Percentiles rank a stretch among this genome's conserved stretches.
Evolutionary conservation across 106 monocot species (phyloP).

Genomic region (Ottelia alismoides): DNA sequence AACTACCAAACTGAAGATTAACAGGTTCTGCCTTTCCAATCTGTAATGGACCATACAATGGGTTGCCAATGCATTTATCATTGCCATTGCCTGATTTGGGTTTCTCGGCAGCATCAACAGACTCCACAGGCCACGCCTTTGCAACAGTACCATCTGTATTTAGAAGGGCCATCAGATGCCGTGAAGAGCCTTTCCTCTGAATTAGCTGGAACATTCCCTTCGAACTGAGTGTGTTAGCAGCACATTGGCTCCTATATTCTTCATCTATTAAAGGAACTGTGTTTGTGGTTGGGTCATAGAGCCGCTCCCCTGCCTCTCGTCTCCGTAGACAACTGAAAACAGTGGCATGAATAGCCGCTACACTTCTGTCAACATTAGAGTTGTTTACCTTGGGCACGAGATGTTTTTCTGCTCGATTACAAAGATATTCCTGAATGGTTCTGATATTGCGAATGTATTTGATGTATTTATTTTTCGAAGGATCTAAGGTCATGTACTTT

Average conservation of each 20-base stretch:
- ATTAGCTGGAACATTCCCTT: constrained; percentile 93
- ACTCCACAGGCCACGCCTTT: constrained; percentile 16
- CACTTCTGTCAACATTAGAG: constrained; percentile 88
- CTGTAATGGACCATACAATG: constrained; percentile 17
- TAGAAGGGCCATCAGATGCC: constrained; percentile 81
- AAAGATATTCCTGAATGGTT: constrained; percentile 88
- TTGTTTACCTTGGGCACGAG: constrained; percentile 91
- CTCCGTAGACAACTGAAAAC: constrained; percentile 77
- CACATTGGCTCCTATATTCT: constrained; percentile 78
- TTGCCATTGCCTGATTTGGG: constrained; percentile 1
- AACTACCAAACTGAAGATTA: constrained; percentile 58
- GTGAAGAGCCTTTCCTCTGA: constrained; percentile 65
- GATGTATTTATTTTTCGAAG: constrained; percentile 86
- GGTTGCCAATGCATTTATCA: constrained; percentile 2
- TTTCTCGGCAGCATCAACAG: not conserved
- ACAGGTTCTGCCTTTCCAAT: constrained; percentile 17
- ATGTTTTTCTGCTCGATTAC: constrained; percentile 78
- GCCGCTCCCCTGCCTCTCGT: constrained; percentile 39
- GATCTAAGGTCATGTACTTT: constrained; percentile 94
- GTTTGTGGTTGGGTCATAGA: constrained; percentile 71
- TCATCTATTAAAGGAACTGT: constrained; percentile 59
- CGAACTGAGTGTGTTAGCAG: constrained; percentile 62
- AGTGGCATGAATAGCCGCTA: constrained; percentile 86
- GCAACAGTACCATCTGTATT: constrained; percentile 80
- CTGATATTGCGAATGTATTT: constrained; percentile 89